Base-by-base conservation (phyloP, 148 eudicot genomes). In the Arbutus unedo region DNA sequence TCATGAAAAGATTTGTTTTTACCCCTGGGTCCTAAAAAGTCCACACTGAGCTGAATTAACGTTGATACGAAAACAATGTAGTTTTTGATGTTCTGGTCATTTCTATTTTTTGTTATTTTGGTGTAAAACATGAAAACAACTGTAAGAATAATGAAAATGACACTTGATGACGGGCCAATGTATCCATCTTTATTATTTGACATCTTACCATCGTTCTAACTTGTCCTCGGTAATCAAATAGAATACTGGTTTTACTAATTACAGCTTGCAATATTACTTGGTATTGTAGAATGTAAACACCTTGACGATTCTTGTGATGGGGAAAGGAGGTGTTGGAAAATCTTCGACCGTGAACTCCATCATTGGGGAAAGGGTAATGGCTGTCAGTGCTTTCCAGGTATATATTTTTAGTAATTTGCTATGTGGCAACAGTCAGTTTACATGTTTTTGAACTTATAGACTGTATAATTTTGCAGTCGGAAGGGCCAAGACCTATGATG, bases 251-350 rank as follows among this genome's bases (percentile, higher is more conserved):
- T 21, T 53, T 54, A 18, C 55, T 50, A 11, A 80, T 16, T 67
- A n/a, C 5, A 3, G 0, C 16, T 53, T 80, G 50, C 48, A 51
- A 56, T 62, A 57, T 45, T 53, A 21, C 45, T 14, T 55, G 18
- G 25, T 44, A 47, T 50, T 85, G 85, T 84, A 96, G 98, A 82
- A 92, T 88, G 97, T 94, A 21, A 84, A 78, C 85, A 88, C 93
- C 14, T 83, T 96, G 91, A 96, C 99, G 8, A 92, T 96, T 81
- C 97, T 96, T 57, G 92, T 96, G 18, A 91, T 96, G 97, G 99
- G 99, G 70, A 96, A 96, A 91, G 92, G 99, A 3, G 99, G 99
- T 80, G 98, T 96, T 82, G 99, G 99, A 70, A 96, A 96, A 83
- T 96, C 99, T 10, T 96, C 99, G 1, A 94, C 95, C 3, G 91